Percentiles rank a stretch among this genome's conserved stretches.
phyloP scores from a whole-genome alignment of 176 grass and related monocot genomes.

The Bromus sterilis region DNA sequence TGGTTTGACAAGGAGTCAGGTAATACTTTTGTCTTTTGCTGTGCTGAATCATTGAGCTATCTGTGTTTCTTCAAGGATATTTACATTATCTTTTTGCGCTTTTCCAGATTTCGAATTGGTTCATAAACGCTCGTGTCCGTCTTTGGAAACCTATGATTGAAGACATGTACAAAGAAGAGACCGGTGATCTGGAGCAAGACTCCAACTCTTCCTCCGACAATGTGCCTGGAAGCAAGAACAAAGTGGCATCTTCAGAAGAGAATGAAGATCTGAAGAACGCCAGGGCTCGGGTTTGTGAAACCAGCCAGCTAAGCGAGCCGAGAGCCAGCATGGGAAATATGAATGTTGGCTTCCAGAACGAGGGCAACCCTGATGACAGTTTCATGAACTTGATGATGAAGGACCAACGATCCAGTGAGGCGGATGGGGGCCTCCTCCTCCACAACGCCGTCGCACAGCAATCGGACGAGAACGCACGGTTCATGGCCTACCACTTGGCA shows the following conservation, averaged over 20 bases:
- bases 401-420: constrained; percentile 39
- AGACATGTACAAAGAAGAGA: constrained; percentile 99
- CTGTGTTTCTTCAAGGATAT: neutral
- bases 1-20: constrained; percentile 90
- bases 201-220: constrained; percentile 98
- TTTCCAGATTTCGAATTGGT: constrained; percentile 97
- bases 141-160: constrained; percentile 99
- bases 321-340: constrained; percentile 31
- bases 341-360: constrained; percentile 53
- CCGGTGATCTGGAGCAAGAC: constrained; percentile 71
- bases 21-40: constrained; percentile 24
- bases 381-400: constrained; percentile 96
- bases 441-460: constrained; percentile 34
- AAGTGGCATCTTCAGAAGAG: constrained; percentile 60
- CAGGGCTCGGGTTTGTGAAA: constrained; percentile 31
- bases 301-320: constrained; percentile 49
- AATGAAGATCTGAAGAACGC: constrained; percentile 52
- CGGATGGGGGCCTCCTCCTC: constrained; percentile 40
- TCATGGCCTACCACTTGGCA: constrained; percentile 66
- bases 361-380: constrained; percentile 48
- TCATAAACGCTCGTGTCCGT: constrained; percentile 94
- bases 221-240: constrained; percentile 42
- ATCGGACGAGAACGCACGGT: constrained; percentile 34
- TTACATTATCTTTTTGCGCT: neutral
- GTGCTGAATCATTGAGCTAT: neutral